A percentile compares a stretch with the other conserved stretches of the same genome.
Conservation (phyloP, 352 stramenopile species). For the Pythium oligandrum region DNA sequence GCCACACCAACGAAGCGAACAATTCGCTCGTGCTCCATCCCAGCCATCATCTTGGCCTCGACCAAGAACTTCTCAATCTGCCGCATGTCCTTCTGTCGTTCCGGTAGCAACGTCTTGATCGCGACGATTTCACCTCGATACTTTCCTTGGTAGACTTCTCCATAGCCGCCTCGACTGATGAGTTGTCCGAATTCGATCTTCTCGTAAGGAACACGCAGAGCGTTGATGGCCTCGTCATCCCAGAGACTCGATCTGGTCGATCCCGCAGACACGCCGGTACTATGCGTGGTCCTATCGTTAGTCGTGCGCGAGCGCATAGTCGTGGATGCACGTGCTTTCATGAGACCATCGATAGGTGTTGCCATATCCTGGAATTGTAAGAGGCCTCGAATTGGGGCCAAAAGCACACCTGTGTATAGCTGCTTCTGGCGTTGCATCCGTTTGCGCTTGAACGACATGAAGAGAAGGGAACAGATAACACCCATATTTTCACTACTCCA, state of each 20-base stretch:
- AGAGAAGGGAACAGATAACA: neutral
- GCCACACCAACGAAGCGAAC: constrained; percentile 62
- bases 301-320: neutral
- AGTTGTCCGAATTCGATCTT: constrained; percentile 35
- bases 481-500: neutral
- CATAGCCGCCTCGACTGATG: constrained; percentile 44
- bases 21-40: constrained; percentile 55
- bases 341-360: neutral
- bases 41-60: constrained; percentile 55
- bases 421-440: neutral
- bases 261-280: neutral
- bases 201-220: constrained; percentile 36
- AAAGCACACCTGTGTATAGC: neutral
- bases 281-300: neutral
- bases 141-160: constrained; percentile 37
- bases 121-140: constrained; percentile 46
- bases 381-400: neutral
- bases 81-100: constrained; percentile 38
- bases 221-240: constrained; percentile 4
- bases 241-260: neutral
- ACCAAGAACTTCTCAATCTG: constrained; percentile 46
- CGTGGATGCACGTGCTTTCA: neutral
- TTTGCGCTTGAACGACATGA: neutral
- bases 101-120: constrained; percentile 53
- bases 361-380: neutral